Base-by-base conservation (phyloP, 2,329 filamentous ascomycete species). In the Rhexocercosporidium sp. region DNA sequence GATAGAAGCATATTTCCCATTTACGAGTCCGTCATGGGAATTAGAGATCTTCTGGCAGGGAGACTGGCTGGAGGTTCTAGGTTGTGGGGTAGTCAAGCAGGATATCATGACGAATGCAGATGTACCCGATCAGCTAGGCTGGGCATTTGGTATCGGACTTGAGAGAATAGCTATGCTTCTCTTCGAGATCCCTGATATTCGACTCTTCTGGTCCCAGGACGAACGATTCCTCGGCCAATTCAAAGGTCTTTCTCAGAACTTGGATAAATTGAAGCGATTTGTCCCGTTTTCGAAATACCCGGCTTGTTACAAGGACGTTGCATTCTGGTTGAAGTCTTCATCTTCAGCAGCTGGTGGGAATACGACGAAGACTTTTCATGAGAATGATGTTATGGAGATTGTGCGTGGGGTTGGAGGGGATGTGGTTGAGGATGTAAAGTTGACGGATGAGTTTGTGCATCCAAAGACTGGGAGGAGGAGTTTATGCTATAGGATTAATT, bases 1-100 rank as follows among this genome's bases (percentile, higher is more conserved):
- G 96, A 90, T 98, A 8, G 95, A 97, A 79, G 94, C 96, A 1
- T 98, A 96, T 80, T 99, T 99, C 81, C 96, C 96, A 46, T 98
- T 98, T 78, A 99, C 96, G 0, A 94, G 90, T 66, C 96, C 96
- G 0, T 96, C 92, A 7, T 99, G 93, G 92, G 96, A 99, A 78
- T 86, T 99, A 27, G 96, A 99, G 77, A 93, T 99, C 11, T 94
- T 92, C 83, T 97, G 95, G 87, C 90, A 91, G 72, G 94, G 92
- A 34, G 92, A 96, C 77, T 99, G 96, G 96, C 89, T 99, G 39
- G 96, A 99, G 81, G 89, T 98, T 4, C 86, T 99, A 1, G 96
- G 96, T n/a, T 96, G 91, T 74, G 96, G 96, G 41, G 88, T 99
- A 41, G 90, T 96, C 49, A 89, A 93, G 78, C 96, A 99, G 78